Conservation (phyloP, 306 rosid species). For the Gastrolobium bilobum region DNA sequence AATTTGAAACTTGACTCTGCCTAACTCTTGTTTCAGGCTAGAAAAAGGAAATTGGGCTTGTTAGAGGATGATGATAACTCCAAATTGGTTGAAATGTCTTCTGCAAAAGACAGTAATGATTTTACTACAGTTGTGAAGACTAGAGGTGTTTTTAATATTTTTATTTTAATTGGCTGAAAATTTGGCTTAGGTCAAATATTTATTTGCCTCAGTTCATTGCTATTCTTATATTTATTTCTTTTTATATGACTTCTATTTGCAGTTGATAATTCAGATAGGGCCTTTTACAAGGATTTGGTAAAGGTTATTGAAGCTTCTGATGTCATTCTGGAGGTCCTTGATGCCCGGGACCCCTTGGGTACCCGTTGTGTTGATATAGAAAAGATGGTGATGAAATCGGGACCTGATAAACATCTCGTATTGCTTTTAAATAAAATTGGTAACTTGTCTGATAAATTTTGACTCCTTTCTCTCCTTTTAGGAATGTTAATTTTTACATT, state of each 20-base stretch:
- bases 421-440: conserved; percentile 96
- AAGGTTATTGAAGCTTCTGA: conserved; percentile 92
- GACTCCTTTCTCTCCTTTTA: neutral
- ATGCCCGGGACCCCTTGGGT: conserved; percentile 98
- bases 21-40: conserved; percentile 65
- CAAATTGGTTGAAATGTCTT: conserved; percentile 41
- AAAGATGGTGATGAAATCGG: conserved; percentile 83
- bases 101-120: conserved; percentile 34
- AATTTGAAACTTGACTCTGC: neutral
- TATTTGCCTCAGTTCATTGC: neutral
- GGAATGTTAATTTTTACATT: neutral
- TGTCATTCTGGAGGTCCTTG: conserved; percentile 95
- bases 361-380: conserved; percentile 90
- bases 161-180: conserved; percentile 11
- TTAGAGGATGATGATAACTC: conserved; percentile 64
- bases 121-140: conserved; percentile 49
- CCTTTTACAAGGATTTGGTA: conserved; percentile 90
- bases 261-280: conserved; percentile 76
- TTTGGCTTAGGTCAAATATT: neutral
- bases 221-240: conserved; percentile 1
- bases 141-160: conserved; percentile 58
- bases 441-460: conserved; percentile 35
- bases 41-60: conserved; percentile 89
- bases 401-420: conserved; percentile 87
- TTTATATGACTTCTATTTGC: conserved; percentile 2